A percentile compares a stretch with the other conserved stretches of the same genome.
Conservation (phyloP, 2,329 filamentous ascomycete genomes). For the Colletotrichum acutatum region DNA sequence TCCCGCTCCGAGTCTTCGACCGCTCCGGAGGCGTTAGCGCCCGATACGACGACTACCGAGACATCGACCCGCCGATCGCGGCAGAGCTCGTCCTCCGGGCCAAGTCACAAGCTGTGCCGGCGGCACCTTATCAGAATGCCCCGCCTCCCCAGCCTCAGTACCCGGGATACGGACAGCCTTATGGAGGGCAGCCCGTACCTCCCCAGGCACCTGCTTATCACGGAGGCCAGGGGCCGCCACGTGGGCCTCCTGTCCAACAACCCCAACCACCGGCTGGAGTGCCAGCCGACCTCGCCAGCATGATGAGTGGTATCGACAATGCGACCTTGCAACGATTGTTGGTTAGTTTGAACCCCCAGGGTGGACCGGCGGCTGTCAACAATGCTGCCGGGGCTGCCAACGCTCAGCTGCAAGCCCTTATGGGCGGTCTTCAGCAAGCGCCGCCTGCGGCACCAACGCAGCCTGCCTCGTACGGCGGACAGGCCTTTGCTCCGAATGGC, state of each 20-base stretch:
- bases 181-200: conserved; percentile 41
- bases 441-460: conserved; percentile 37
- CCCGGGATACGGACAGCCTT: conserved; percentile 45
- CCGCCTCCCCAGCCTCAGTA: conserved; percentile 27
- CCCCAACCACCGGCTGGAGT: conserved; percentile 42
- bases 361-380: conserved; percentile 28
- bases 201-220: conserved; percentile 35
- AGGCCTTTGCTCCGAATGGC: conserved; percentile 38
- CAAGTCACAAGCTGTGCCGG: conserved; percentile 57
- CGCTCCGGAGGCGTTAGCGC: conserved; percentile 78
- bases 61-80: conserved; percentile 81
- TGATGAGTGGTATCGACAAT: conserved; percentile 76
- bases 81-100: conserved; percentile 83
- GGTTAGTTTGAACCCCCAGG: conserved; percentile 51
- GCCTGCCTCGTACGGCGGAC: conserved; percentile 43
- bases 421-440: conserved; percentile 48
- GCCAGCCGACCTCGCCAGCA: conserved; percentile 66
- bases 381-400: conserved; percentile 39
- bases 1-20: conserved; percentile 88
- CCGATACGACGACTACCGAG: conserved; percentile 87
- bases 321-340: conserved; percentile 77
- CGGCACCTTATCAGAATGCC: conserved; percentile 38
- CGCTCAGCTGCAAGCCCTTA: conserved; percentile 56
- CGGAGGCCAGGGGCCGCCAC: conserved; percentile 35
- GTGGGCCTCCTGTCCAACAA: conserved; percentile 6